Percentiles rank a stretch among this genome's conserved stretches.
These are phyloP conservation scores for Fusarium praegraminearum DNA, from an alignment of 2,329 filamentous ascomycete species.

Conservation along the genomic window DNA sequence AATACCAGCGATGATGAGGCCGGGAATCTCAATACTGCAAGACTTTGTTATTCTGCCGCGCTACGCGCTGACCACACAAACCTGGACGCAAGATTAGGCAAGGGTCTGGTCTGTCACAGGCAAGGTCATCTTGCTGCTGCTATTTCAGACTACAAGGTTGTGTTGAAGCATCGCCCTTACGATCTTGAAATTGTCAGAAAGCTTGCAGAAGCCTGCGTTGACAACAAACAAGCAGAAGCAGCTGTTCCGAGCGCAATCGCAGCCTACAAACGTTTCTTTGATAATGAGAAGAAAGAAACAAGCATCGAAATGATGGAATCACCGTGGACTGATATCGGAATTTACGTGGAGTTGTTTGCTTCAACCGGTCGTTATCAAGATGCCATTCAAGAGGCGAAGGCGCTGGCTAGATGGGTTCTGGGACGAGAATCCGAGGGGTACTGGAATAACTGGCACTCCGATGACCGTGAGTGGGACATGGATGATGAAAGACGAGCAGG, in stretches of 20 bases:
- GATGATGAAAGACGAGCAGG: slow-evolving; percentile 74
- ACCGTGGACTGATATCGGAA: slow-evolving; percentile 85
- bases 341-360: slow-evolving; percentile 85
- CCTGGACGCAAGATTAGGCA: slow-evolving; percentile 68
- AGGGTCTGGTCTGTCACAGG: slow-evolving; percentile 69
- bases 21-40: slow-evolving; percentile 64
- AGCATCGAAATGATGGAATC: slow-evolving; percentile 54
- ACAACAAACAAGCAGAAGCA: slow-evolving; percentile 60
- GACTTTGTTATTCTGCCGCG: slow-evolving; percentile 70
- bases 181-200: slow-evolving; percentile 68
- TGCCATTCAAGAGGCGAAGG: slow-evolving; percentile 77
- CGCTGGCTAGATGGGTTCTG: slow-evolving; percentile 83
- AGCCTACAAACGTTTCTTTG: slow-evolving; percentile 63
- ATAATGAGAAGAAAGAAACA: slow-evolving; percentile 54
- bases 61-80: slow-evolving; percentile 69
- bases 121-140: slow-evolving; percentile 66
- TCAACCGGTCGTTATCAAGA: slow-evolving; percentile 71
- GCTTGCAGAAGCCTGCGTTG: slow-evolving; percentile 68
- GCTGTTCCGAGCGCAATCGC: slow-evolving; percentile 57
- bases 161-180: slow-evolving; percentile 64
- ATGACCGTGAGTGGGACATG: slow-evolving; percentile 91
- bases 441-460: slow-evolving; percentile 78
- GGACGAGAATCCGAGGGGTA: slow-evolving; percentile 78
- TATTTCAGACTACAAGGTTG: slow-evolving; percentile 67
- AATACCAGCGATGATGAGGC: slow-evolving; percentile 61